Evolutionary conservation across 1,284 basidiomycete genomes (phyloP).

Genomic region (Pseudozyma pruni): DNA sequence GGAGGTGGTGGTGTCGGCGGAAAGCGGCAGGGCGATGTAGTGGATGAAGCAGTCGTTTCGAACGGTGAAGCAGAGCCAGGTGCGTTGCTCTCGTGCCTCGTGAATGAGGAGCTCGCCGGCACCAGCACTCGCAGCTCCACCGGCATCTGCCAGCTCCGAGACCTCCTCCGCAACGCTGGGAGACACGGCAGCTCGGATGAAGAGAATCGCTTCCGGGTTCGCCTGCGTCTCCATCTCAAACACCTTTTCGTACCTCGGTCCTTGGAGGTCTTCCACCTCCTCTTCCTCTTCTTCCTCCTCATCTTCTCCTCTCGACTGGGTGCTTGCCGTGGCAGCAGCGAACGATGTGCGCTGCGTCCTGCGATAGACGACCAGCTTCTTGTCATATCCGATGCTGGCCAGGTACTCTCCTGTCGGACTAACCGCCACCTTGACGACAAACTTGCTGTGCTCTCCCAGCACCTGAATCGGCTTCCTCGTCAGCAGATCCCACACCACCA

Average conservation of each 20-base stretch:
- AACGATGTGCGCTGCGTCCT: slow-evolving; percentile 14
- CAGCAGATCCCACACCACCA: slow-evolving; percentile 60
- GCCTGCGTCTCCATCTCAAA: slow-evolving; percentile 48
- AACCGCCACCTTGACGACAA: slow-evolving; percentile 56
- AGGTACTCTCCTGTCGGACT: slow-evolving; percentile 52
- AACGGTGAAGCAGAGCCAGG: slow-evolving; percentile 56
- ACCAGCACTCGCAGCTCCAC: background rate
- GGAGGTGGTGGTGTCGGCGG: slow-evolving; percentile 11
- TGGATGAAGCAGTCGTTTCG: slow-evolving; percentile 54
- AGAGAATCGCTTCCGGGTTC: slow-evolving; percentile 63
- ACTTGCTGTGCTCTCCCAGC: slow-evolving; percentile 53
- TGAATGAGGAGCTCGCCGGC: slow-evolving; percentile 21
- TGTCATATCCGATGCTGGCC: slow-evolving; percentile 61
- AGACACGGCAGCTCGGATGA: slow-evolving; percentile 33
- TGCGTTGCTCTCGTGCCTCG: slow-evolving; percentile 24
- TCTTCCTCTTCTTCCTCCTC: slow-evolving; percentile 26
- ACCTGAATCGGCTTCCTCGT: slow-evolving; percentile 42
- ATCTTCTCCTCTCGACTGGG: slow-evolving; percentile 2
- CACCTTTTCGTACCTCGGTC: slow-evolving; percentile 36
- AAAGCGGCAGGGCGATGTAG: slow-evolving; percentile 55
- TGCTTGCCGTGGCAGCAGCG: background rate
- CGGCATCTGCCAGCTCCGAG: background rate
- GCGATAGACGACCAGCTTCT: slow-evolving; percentile 55
- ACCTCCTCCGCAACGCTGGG: slow-evolving; percentile 11
- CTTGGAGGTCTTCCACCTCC: slow-evolving; percentile 25